Base-by-base conservation (phyloP, 176 grass and related monocot genomes). In the Rhipidocladum racemiflorum region DNA sequence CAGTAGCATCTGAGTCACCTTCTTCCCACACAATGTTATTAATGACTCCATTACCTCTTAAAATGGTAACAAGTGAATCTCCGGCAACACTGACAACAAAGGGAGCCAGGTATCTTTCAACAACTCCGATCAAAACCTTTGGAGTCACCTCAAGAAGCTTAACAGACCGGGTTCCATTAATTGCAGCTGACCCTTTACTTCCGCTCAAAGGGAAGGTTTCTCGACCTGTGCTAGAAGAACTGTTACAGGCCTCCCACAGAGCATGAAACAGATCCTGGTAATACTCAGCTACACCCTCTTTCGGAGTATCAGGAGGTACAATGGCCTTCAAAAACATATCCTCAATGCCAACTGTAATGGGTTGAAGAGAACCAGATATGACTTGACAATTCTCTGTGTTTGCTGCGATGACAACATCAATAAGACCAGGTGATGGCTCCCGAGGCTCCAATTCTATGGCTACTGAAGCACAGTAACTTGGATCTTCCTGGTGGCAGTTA, bases 231-330 rank as follows among this genome's bases (percentile, higher is more conserved):
- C 86, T 89, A 76, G 77, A 83, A 65, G 92, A 93, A 79, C 83
- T 91, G 62, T 84, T 87, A 75, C 95, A 91, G 74, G 92, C 90
- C 81, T 94, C 92, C 95, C 95, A 98, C 36, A 98, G 78, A 68
- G 92, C 92, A 76, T 85, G 90, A 72, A 98, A 98, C 46, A 98
- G 74, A 64, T 93, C 88, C 75, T 73, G 84, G 44, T 88, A 86
- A 68, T 94, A 94, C 57, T 68, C n/a, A 17, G 83, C 7, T 53
- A 74, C 27, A 79, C 61, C 48, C 62, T 85, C 76, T 79, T 84
- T 76, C 18, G 72, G 68, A 44, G 82, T 81, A 86, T 92, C 80
- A 50, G 83, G 81, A 24, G 95, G 92, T 53, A 89, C 6, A 10
- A 25, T 85, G 55, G 81, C 81, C 87, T 84, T 94, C 56, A 93